A percentile compares a stretch with the other conserved stretches of the same genome.
Conservation (phyloP, 331 rosid genomes). For the Rosa hybrid region DNA sequence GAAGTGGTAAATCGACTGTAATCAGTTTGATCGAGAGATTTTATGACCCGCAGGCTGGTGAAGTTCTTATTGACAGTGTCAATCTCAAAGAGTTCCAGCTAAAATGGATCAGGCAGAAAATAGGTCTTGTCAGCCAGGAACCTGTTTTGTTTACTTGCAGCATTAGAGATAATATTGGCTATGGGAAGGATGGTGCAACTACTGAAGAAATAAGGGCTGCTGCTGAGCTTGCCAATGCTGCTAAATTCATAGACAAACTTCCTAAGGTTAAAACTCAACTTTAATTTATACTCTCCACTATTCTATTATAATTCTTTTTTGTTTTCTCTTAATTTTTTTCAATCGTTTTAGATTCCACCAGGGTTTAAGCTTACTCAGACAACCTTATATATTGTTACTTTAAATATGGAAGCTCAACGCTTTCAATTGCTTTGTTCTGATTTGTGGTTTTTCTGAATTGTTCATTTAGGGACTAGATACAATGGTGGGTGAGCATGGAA, state of each 20-base stretch:
- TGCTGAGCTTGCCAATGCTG: slow-evolving; percentile 75
- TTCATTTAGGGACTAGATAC: slow-evolving; percentile 71
- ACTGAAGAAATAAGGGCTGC: slow-evolving; percentile 66
- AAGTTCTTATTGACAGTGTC: slow-evolving; percentile 70
- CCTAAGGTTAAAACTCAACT: slow-evolving; percentile 50
- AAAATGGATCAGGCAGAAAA: slow-evolving; percentile 81
- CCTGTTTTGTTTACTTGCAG: slow-evolving; percentile 67
- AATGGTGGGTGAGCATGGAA: slow-evolving; percentile 86
- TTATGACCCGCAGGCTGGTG: slow-evolving; percentile 78
- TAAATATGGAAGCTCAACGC: background rate
- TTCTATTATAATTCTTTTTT: too few relatives aligned
- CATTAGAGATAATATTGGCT: slow-evolving; percentile 78
- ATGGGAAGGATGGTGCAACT: slow-evolving; percentile 75
- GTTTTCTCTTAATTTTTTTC: background rate
- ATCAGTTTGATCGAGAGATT: slow-evolving; percentile 86
- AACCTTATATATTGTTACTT: background rate
- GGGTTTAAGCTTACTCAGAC: background rate
- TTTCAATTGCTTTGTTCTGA: background rate
- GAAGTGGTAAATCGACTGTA: slow-evolving; percentile 88
- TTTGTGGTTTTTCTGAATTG: background rate
- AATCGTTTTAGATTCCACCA: too few relatives aligned
- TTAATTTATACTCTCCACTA: background rate
- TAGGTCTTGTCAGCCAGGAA: slow-evolving; percentile 86
- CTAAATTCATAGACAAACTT: slow-evolving; percentile 72
- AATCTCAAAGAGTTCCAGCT: slow-evolving; percentile 66